Base-by-base conservation (phyloP, 371 early-diverging fungal species). In the Amoeboaphelidium occidentale region DNA sequence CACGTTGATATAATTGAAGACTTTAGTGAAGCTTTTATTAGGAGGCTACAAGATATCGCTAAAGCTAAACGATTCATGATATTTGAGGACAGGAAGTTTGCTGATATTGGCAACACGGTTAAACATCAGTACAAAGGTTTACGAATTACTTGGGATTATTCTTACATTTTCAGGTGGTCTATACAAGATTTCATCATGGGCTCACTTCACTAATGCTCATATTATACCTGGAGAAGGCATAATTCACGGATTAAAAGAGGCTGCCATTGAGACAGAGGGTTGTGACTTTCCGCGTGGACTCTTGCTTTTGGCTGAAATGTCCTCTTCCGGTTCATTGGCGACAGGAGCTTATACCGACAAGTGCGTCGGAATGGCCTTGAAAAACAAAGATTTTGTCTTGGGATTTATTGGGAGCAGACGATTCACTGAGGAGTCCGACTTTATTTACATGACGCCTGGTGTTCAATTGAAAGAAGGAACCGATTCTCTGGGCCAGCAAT, bases 71-170 rank as follows among this genome's bases (percentile, higher is more conserved):
- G 81, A 56, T 94, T 91, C 62, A 56, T 92, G 65, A 84, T 94
- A 52, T 93, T 93, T 60, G 93, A 94, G 63, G 96, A 94, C 67
- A 78, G 93, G 59, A 92, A 92, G 67, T 93, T 92, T 66, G 92
- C 92, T 46, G 91, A 89, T 58, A 67, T 64, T 53, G 64, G 66
- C 53, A 91, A 94, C 63, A 93, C 94, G 20, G 91, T 91, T 55
- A 81, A 85, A 55, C 74, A 73, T 42, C 93, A 94, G 66, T 94
- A 92, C 61, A 71, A 73, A 49, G n/a, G n/a, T n/a, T n/a, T n/a
- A n/a, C n/a, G n/a, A n/a, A n/a, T n/a, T n/a, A n/a, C n/a, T n/a
- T n/a, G n/a, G n/a, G n/a, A n/a, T n/a, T n/a, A n/a, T n/a, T n/a
- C n/a, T n/a, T n/a, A n/a, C n/a, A n/a, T n/a, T n/a, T n/a, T 10